Evolutionary conservation across 2,329 filamentous ascomycete genomes (phyloP).

Genomic region (Apiospora koreana): DNA sequence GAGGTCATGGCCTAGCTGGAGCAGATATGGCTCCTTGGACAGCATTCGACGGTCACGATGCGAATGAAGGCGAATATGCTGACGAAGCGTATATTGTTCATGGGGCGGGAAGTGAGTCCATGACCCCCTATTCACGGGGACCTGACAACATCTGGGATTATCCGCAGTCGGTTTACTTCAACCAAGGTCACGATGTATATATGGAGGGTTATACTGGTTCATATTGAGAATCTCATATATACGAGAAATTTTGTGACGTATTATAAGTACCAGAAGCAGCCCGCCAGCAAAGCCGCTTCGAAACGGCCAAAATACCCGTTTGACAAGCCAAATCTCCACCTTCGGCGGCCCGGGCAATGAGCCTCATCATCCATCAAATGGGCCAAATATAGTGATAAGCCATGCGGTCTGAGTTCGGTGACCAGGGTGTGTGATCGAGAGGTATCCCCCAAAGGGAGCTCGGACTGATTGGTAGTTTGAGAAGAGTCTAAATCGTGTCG

Average conservation of each 20-base stretch:
- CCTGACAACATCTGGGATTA: not conserved
- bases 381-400: not conserved
- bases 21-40: not conserved
- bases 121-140: not conserved
- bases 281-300: constrained; percentile 25
- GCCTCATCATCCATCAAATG: not conserved
- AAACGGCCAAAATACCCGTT: constrained; percentile 7
- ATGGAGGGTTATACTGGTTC: constrained; percentile 16
- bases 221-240: constrained; percentile 18
- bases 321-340: constrained; percentile 1
- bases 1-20: not conserved
- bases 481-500: not conserved
- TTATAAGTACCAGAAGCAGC: constrained; percentile 25
- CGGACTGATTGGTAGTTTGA: not conserved
- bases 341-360: constrained; percentile 4
- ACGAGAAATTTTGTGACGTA: constrained; percentile 17
- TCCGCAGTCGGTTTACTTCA: not conserved
- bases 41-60: not conserved
- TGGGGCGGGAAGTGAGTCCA: not conserved
- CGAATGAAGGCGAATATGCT: not conserved
- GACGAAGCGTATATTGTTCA: not conserved
- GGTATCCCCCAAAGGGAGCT: not conserved
- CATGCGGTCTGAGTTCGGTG: not conserved
- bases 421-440: not conserved
- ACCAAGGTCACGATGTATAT: constrained; percentile 4